Base-by-base conservation (phyloP, 176 grass and related monocot genomes). In the Carex pumila region DNA sequence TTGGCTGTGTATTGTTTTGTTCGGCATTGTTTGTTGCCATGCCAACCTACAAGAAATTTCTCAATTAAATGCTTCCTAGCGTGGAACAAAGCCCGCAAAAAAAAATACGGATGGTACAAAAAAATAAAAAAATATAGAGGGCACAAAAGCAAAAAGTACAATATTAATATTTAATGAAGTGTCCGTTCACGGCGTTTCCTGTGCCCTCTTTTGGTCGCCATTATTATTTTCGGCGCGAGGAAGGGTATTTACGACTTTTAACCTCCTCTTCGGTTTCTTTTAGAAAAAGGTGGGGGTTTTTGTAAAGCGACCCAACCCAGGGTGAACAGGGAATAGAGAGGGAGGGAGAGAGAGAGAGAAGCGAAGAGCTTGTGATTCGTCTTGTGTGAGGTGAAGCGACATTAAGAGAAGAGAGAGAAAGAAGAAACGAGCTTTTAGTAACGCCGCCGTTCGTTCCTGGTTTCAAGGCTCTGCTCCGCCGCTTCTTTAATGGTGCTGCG, bases 381-480 rank as follows among this genome's bases (percentile, higher is more conserved):
- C 56, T 80, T 80, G 78, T 63, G 78, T 58, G 78, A 81, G 59
- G 54, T 34, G 50, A 81, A 81, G 31, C 68, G 56, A 81, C 19
- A 52, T 61, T 56, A 81, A 81, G 57, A 81, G 55, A 17, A 77
- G 72, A 77, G 72, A 31, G 45, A 55, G 41, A 53, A 7, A 18
- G 32, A 60, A 56, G 12, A 31, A 81, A 5, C 25, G 49, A 39
- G 78, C 57, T 55, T 67, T 81, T 57, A 81, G 56, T 81, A 81
- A 81, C 78, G 78, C 78, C 78, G 78, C 78, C 78, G 78, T 81
- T 81, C 15, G 12, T 39, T 81, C 68, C 68, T 71, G 45, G 17
- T 81, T 81, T 81, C 56, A 81, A 81, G 78, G 78, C 55, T 81
- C 78, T 81, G 78, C 78, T 81, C 78, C 78, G 78, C 78, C 78